These are phyloP conservation scores for Cyberlindnera meyerae DNA, from an alignment of 805 yeast genomes.

Conservation along the genomic window DNA sequence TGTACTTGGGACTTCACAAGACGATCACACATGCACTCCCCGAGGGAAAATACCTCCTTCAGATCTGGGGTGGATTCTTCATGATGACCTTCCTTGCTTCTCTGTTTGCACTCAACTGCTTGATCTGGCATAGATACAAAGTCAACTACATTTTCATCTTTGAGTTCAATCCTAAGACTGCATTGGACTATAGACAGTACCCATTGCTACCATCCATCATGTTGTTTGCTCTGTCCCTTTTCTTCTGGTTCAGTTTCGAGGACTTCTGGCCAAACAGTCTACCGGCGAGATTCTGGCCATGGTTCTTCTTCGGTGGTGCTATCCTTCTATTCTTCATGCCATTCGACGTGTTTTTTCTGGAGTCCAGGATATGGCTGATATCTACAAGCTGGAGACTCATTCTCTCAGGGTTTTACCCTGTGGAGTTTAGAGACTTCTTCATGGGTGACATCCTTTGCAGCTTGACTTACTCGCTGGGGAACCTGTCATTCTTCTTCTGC, in stretches of 20 bases:
- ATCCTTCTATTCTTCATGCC: conserved; percentile 56
- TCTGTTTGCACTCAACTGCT: conserved; percentile 64
- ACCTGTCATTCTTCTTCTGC: conserved; percentile 81
- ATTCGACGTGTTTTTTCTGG: conserved; percentile 45
- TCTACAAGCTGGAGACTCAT: conserved; percentile 66
- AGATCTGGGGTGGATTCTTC: conserved; percentile 91
- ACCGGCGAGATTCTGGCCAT: conserved; percentile 74
- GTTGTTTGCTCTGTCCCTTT: conserved; percentile 50
- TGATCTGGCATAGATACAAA: conserved; percentile 66
- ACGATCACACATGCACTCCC: conserved; percentile 38
- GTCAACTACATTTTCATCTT: conserved; percentile 90
- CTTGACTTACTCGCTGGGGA: conserved; percentile 82
- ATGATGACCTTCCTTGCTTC: conserved; percentile 54
- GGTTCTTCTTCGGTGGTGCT: conserved; percentile 59
- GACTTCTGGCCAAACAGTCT: conserved; percentile 57
- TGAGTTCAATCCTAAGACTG: conserved; percentile 71
- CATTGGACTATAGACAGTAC: conserved; percentile 61
- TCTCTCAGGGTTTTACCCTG: conserved; percentile 86
- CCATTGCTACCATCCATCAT: conserved; percentile 58
- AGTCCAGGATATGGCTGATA: conserved; percentile 76
- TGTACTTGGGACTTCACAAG: conserved; percentile 46
- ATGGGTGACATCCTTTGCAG: conserved; percentile 89
- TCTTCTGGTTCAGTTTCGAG: conserved; percentile 72
- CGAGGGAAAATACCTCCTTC: conserved; percentile 61
- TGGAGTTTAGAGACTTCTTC: conserved; percentile 91